These are phyloP conservation scores for Colletotrichum lindemuthianum DNA, from an alignment of 2,329 filamentous ascomycete species.

Conservation along the genomic window DNA sequence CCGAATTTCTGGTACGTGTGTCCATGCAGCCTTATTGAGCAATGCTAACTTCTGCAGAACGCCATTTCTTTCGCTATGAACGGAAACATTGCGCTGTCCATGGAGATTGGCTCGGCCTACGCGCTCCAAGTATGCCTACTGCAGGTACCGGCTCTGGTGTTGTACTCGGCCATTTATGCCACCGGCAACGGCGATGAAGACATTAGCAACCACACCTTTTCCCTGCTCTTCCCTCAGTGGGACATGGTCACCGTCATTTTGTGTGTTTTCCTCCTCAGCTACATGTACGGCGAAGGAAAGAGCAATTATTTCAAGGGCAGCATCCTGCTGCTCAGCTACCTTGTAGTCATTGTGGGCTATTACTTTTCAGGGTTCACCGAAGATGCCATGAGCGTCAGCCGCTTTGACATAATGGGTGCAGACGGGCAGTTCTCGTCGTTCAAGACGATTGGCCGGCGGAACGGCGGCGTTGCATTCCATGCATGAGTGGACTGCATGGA, in stretches of 20 bases:
- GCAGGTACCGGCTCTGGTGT: slow-evolving; percentile 90
- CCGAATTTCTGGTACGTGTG: slow-evolving; percentile 85
- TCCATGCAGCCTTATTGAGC: not conserved
- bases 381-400: slow-evolving; percentile 53
- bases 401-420: slow-evolving; percentile 64
- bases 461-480: slow-evolving; percentile 48
- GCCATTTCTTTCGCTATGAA: slow-evolving; percentile 99
- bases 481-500: slow-evolving; percentile 3
- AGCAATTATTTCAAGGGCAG: slow-evolving; percentile 99
- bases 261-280: slow-evolving; percentile 94
- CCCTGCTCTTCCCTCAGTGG: slow-evolving; percentile 97
- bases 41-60: slow-evolving; percentile 66
- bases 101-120: slow-evolving; percentile 99
- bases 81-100: slow-evolving; percentile 96
- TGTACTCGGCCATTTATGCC: slow-evolving; percentile 83
- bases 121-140: slow-evolving; percentile 95
- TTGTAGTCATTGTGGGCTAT: slow-evolving; percentile 92
- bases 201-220: slow-evolving; percentile 73
- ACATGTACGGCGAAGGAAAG: slow-evolving; percentile 98
- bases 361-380: slow-evolving; percentile 77
- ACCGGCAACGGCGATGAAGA: slow-evolving; percentile 49
- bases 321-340: slow-evolving; percentile 90
- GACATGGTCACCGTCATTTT: slow-evolving; percentile 98
- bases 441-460: slow-evolving; percentile 63
- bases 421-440: slow-evolving; percentile 62